Evolutionary conservation across 2,329 filamentous ascomycete genomes (phyloP), one percentile per base, ranked within the genome.

Genomic region (Xylariaceae sp.): DNA sequence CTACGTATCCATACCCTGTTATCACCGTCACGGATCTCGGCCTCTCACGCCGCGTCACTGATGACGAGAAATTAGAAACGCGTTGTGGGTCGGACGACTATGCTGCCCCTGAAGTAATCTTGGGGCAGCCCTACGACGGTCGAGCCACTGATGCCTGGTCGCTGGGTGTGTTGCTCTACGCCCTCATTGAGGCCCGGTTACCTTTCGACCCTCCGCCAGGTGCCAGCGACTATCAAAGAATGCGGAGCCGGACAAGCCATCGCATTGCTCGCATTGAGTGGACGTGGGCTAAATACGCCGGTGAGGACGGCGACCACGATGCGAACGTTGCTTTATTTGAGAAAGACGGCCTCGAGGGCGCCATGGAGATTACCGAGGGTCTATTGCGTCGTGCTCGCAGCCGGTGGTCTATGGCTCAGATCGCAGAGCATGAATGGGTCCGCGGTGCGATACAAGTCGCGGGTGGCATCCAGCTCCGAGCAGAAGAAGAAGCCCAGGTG

Each of bases 81-180:
- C 83, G 94, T 10, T 99, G 94, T 67, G 94, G 94, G 31, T 95
- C 89, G 38, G 94, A 97, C 70, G 94, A 99, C 70, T 99, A 99
- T 66, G 92, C 92, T 1, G 92, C 94, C 0, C 94, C 94, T 0
- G 94, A 99, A 67, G 90, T 99, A 41, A 86, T 99, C 47, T 89
- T 99, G 76, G 92, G 92, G 19, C 89, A 96, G 64, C 83, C 89
- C 7, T 99, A 99, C 65, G 91, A 97, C 66, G 94, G 94, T 31
- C 88, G 90, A 35, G 82, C 86, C 1, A 96, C 88, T 1, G 94
- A 99, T 65, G 90, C 90, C 10, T 99, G 94, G 94, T 95, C 92
- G 0, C 77, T 97, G 1, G 94, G 94, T 45, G 94, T 99, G 1
- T 74, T 97, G 2, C 78, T 97, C 0, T 99, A 97, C 66, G 90